Conservation (phyloP, 139 green algal species). For the Coccomyxa sp. region DNA sequence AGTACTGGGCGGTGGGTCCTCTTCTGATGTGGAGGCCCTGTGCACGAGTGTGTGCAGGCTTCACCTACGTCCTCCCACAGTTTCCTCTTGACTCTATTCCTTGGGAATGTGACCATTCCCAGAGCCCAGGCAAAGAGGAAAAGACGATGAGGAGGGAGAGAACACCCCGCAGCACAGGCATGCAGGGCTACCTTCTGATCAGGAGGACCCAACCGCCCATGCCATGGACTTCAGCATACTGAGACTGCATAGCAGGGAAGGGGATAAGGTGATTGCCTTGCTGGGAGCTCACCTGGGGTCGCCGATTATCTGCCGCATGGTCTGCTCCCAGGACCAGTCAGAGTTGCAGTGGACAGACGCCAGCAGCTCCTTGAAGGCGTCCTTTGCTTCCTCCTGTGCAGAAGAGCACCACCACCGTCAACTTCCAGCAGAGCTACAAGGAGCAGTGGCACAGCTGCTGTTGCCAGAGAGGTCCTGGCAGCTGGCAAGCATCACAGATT, state of each 20-base stretch:
- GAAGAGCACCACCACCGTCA: no score
- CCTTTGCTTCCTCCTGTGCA: slow-evolving; percentile 84
- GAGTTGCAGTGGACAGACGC: slow-evolving; percentile 36
- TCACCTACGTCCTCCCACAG: no score
- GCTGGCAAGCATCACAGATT: background rate
- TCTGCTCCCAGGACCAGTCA: slow-evolving; percentile 80
- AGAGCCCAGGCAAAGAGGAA: no score
- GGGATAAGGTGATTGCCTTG: background rate
- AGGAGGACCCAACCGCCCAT: no score
- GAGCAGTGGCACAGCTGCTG: background rate
- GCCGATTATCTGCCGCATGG: slow-evolving; percentile 62
- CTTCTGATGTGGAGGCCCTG: no score
- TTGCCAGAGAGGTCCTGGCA: background rate
- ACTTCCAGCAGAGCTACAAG: background rate
- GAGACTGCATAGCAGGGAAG: background rate
- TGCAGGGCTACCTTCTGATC: no score
- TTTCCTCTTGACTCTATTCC: no score
- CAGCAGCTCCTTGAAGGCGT: slow-evolving; percentile 91
- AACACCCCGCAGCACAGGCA: no score
- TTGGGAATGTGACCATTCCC: no score
- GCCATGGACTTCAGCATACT: background rate
- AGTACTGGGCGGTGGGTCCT: no score
- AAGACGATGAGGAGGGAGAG: no score
- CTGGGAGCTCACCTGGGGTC: slow-evolving; percentile 37
- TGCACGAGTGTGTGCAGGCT: no score